Base-by-base conservation (phyloP, 768 basidiomycete genomes). In the Mycena kentingensis region DNA sequence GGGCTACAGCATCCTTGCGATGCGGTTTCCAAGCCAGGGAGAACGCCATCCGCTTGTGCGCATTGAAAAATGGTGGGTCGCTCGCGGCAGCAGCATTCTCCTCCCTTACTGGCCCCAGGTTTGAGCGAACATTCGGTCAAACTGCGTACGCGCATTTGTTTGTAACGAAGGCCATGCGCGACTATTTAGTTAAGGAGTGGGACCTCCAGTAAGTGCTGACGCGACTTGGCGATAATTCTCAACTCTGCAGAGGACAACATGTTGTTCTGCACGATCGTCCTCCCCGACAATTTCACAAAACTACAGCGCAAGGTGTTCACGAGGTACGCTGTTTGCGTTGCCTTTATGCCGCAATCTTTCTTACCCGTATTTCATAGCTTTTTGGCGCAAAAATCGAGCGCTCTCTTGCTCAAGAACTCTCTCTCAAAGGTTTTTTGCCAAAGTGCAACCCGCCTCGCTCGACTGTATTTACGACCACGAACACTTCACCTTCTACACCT, bases 71-170 rank as follows among this genome's bases (percentile, higher is more conserved):
- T 79, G 80, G 96, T 96, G 59, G n/a, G 69, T 53, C 18, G 22
- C 27, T 5, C 22, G 29, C 19, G 26, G 25, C 12, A n/a, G 16
- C 28, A 6, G 27, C n/a, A 19, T 34, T n/a, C 13, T 4, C 4
- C 26, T 11, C 36, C 10, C 18, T 25, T 42, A 10, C 13, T 25
- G 18, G 42, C 24, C 18, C 29, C 58, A 99, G 96, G 77, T 88
- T 98, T 55, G 97, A 99, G 67, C 66, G 65, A 21, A 78, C 72
- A 22, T 98, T 95, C 67, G 95, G 97, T 2, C 75, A 79, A 19
- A 72, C 67, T 1, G 95, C 97, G 0, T 88, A 88, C 65, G 92
- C 90, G 0, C 97, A 99, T 63, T 65, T 99, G 2, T 98, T 97
- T 66, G 97, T 99, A 18, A 97, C 97, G 1, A 70, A 79, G 37